Evolutionary conservation across 2,329 filamentous ascomycete genomes (phyloP), one percentile per base, ranked within the genome.

Genomic region (Trichoderma aggressivum): DNA sequence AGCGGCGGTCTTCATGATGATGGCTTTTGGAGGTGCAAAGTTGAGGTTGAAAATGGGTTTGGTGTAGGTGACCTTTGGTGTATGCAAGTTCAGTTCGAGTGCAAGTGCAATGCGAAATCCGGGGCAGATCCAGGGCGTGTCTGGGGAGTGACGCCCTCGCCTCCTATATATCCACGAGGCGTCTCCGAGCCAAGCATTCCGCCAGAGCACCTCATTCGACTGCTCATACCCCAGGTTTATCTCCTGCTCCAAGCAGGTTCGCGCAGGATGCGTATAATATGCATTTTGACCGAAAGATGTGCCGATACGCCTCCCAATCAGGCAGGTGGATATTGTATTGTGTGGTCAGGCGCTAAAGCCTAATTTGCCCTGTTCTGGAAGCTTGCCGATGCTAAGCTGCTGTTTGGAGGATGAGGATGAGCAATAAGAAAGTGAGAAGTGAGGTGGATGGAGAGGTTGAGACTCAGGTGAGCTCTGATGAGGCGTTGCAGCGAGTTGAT

Each of bases 251-350:
- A 68, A 61, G 43, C 30, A 58, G 70, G 70, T 59, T 71, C 70
- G 70, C 58, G 63, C 50, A n/a, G 56, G 70, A 68, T 60, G 63
- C 63, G 61, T 47, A 66, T 62, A 67, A 62, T 68, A 71, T 71
- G 32, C 56, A 53, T 61, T 71, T 71, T 71, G 70, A 65, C 70
- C 70, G 70, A 71, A 61, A 67, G 63, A 68, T 61, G 70, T 67
- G 56, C 70, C 70, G 70, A 68, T 43, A 55, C 24, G 61, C 36
- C 36, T 18, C 68, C 70, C 21, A 24, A 61, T 71, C 39, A 50
- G 70, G 70, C 66, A 71, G 70, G 70, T 71, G 53, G 32, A 34
- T 70, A 34, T 36, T 26, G 36, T 28, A 18, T 18, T 32, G 28
- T 32, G 55, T 61, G 66, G 56, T 61, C 66, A 60, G 66, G 66